Percentiles rank a stretch among this genome's conserved stretches.
Conservation (phyloP, 1,284 basidiomycete species). For the Boletus sp. region DNA sequence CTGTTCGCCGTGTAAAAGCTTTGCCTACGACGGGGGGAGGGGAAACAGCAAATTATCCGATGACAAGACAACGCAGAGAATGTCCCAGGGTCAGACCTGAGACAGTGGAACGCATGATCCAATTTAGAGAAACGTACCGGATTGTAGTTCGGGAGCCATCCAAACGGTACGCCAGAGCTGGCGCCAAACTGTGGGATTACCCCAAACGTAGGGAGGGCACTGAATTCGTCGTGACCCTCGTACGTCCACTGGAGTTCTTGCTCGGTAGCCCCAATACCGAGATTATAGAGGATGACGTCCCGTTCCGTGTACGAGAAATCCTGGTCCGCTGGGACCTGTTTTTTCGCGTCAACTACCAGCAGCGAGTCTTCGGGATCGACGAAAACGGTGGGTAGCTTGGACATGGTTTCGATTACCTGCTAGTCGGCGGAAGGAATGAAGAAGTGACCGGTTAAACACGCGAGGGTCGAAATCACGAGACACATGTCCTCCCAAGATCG, state of each 20-base stretch:
- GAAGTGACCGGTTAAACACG: no score
- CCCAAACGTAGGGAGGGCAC: slow-evolving; percentile 89
- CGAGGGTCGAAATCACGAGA: no score
- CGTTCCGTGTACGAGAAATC: slow-evolving; percentile 81
- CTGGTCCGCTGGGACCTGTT: slow-evolving; percentile 47
- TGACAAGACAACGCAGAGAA: neutral
- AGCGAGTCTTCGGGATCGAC: slow-evolving; percentile 83
- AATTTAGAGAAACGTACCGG: slow-evolving; percentile 53
- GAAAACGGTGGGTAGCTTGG: slow-evolving; percentile 46
- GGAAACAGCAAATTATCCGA: slow-evolving; percentile 7
- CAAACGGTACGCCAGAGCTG: slow-evolving; percentile 59
- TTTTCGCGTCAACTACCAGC: slow-evolving; percentile 82
- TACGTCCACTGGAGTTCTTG: slow-evolving; percentile 90
- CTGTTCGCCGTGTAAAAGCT: neutral
- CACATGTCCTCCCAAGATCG: no score
- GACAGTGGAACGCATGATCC: neutral
- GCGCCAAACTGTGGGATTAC: slow-evolving; percentile 92
- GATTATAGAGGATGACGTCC: slow-evolving; percentile 93
- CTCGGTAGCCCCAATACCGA: slow-evolving; percentile 93
- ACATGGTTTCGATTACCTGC: slow-evolving; percentile 17
- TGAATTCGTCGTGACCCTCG: slow-evolving; percentile 86
- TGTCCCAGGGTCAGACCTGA: neutral
- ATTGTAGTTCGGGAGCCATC: slow-evolving; percentile 93
- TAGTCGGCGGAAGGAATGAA: no score
- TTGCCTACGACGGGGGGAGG: slow-evolving; percentile 54